Evolutionary conservation across 2,329 filamentous ascomycete species (phyloP).

Genomic region (Allantophomopsis lycopodina): DNA sequence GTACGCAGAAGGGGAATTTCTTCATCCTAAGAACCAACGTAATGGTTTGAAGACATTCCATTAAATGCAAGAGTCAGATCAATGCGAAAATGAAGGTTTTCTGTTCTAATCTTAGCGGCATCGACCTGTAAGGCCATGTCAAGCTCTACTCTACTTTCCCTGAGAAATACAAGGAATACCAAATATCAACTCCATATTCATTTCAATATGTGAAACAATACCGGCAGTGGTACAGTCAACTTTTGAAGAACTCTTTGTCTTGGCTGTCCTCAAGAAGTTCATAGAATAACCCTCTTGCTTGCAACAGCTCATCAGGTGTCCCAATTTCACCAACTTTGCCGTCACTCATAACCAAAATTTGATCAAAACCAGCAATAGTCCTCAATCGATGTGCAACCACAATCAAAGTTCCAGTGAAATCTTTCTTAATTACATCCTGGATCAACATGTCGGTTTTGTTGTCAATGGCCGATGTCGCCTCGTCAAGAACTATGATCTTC

Average conservation of each 20-base stretch:
- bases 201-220: no score
- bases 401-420: conserved; percentile 52
- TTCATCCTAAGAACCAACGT: no score
- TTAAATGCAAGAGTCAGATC: no score
- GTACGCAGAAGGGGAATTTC: no score
- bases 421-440: conserved; percentile 58
- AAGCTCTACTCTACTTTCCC: no score
- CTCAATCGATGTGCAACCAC: conserved; percentile 66
- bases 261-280: conserved; percentile 51
- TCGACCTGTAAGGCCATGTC: no score
- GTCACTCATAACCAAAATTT: conserved; percentile 57
- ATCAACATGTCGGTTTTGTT: conserved; percentile 65
- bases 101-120: no score
- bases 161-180: no score
- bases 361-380: conserved; percentile 66
- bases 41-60: no score
- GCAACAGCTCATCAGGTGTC: conserved; percentile 46
- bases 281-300: conserved; percentile 34
- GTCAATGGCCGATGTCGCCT: conserved; percentile 68
- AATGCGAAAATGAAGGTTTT: no score
- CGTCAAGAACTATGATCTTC: conserved; percentile 68
- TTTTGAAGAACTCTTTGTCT: conserved; percentile 27
- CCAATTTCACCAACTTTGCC: conserved; percentile 57
- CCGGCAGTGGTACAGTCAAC: no score
- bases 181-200: no score